phyloP scores from a whole-genome alignment of 2,329 filamentous ascomycete species.

The Aspergillus flavus region DNA sequence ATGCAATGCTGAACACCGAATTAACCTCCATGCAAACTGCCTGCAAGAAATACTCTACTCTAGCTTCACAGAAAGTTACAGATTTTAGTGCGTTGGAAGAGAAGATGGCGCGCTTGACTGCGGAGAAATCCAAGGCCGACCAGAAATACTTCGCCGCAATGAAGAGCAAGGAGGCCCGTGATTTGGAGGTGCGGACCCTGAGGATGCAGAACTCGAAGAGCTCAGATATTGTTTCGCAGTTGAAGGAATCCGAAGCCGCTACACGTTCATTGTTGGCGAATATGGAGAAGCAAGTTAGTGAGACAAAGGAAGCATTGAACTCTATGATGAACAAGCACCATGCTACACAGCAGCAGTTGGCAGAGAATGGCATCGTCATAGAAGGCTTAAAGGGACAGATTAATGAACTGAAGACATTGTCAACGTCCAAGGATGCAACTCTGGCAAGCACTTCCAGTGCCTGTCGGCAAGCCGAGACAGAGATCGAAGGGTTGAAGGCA shows the following conservation, averaged over 20 bases:
- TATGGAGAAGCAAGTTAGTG: constrained; percentile 86
- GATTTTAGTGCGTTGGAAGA: constrained; percentile 78
- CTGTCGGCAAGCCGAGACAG: constrained; percentile 64
- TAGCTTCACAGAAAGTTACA: constrained; percentile 84
- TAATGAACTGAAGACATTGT: constrained; percentile 70
- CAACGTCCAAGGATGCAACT: constrained; percentile 75
- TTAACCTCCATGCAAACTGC: constrained; percentile 86
- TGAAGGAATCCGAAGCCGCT: constrained; percentile 86
- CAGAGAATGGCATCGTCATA: constrained; percentile 68
- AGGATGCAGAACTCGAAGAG: constrained; percentile 85
- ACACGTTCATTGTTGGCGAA: constrained; percentile 76
- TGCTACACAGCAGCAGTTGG: constrained; percentile 70
- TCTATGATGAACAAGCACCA: constrained; percentile 72
- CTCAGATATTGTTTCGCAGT: constrained; percentile 86
- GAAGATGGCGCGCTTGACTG: constrained; percentile 69
- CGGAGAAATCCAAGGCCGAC: constrained; percentile 94
- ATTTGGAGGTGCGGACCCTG: constrained; percentile 76
- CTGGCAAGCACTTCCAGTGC: constrained; percentile 65
- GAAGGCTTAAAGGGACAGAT: constrained; percentile 78
- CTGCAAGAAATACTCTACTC: constrained; percentile 82
- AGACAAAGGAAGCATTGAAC: constrained; percentile 78
- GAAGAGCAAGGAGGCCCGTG: constrained; percentile 86
- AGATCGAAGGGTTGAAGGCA: constrained; percentile 77
- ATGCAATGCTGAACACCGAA: constrained; percentile 82
- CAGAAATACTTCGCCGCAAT: constrained; percentile 97